Conservation (phyloP, 2,329 filamentous ascomycete genomes). For the Dryadomyces quercivorus region DNA sequence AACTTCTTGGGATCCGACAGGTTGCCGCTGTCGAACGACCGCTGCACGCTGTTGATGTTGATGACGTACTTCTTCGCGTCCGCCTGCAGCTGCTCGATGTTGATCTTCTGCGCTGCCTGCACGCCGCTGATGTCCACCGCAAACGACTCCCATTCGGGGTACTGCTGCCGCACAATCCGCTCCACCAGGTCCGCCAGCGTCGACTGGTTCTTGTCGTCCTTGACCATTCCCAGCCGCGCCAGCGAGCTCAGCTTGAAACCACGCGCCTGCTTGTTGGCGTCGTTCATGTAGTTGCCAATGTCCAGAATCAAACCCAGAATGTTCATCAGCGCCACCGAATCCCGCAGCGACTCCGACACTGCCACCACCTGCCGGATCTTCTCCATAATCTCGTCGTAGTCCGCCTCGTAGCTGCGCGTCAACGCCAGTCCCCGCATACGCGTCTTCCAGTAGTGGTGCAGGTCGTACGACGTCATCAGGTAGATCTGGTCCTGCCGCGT, state of each 20-base stretch:
- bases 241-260: slow-evolving; percentile 97
- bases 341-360: slow-evolving; percentile 79
- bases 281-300: slow-evolving; percentile 99
- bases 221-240: slow-evolving; percentile 88
- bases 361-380: slow-evolving; percentile 78
- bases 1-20: slow-evolving; percentile 95
- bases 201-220: slow-evolving; percentile 97
- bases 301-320: slow-evolving; percentile 91
- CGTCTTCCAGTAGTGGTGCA: slow-evolving; percentile 98
- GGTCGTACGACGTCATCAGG: slow-evolving; percentile 80
- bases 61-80: slow-evolving; percentile 90
- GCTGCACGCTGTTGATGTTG: slow-evolving; percentile 89
- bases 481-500: slow-evolving; percentile 95
- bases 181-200: slow-evolving; percentile 94
- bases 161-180: slow-evolving; percentile 90
- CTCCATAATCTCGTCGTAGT: slow-evolving; percentile 82
- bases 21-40: slow-evolving; percentile 84
- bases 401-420: slow-evolving; percentile 69
- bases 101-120: slow-evolving; percentile 72
- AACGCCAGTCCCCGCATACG: slow-evolving; percentile 84
- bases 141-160: slow-evolving; percentile 90
- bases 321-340: slow-evolving; percentile 90
- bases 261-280: slow-evolving; percentile 93
- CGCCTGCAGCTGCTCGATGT: slow-evolving; percentile 77
- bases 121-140: slow-evolving; percentile 74